These are phyloP conservation scores for Marchantia polymorpha DNA, from an alignment of 225 moss, liverwort and hornwort species.

Conservation along the genomic window DNA sequence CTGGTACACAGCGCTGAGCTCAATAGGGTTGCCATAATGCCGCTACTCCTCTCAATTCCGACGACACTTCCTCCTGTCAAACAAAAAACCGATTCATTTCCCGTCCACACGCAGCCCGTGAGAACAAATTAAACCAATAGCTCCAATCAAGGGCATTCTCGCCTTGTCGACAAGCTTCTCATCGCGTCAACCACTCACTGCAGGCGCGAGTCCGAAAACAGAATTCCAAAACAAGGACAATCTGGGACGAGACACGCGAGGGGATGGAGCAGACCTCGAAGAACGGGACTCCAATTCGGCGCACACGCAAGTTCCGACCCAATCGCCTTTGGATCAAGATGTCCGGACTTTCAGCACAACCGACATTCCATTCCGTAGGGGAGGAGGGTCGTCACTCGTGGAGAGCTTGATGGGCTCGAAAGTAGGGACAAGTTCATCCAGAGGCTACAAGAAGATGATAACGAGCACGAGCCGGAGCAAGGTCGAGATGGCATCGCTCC, in stretches of 20 bases:
- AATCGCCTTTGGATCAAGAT: neutral
- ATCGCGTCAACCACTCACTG: neutral
- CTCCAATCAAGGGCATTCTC: neutral
- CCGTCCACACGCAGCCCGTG: neutral
- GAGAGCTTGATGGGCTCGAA: neutral
- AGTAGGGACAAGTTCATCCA: neutral
- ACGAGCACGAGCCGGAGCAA: neutral
- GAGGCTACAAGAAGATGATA: neutral
- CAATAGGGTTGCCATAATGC: slow-evolving; percentile 24
- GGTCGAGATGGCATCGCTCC: neutral
- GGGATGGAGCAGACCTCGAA: neutral
- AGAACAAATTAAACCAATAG: neutral
- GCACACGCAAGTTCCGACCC: neutral
- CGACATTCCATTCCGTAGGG: neutral
- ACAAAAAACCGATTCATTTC: neutral
- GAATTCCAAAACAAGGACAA: neutral
- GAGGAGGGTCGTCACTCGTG: no score
- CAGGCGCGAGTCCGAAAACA: neutral
- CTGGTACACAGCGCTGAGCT: slow-evolving; percentile 1
- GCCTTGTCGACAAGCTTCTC: neutral
- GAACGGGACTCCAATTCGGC: neutral
- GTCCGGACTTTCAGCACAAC: neutral
- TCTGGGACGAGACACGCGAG: neutral
- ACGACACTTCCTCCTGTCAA: neutral
- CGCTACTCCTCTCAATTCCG: neutral